phyloP scores from a whole-genome alignment of 1,284 basidiomycete genomes.

The Fomitiporia mediterranea region DNA sequence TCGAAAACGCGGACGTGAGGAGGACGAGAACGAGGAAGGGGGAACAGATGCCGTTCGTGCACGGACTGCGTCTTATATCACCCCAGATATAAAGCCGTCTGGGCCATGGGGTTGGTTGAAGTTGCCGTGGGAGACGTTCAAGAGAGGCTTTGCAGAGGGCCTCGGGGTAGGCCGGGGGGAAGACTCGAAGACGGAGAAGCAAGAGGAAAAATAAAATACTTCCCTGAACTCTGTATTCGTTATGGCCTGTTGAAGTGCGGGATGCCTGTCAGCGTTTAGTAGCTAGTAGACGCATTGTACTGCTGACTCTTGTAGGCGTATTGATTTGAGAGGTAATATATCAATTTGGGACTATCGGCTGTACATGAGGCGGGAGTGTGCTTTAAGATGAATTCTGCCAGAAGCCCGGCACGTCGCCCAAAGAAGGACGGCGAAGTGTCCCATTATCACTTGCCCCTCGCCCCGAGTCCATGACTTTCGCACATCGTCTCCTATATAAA shows the following conservation, averaged over 20 bases:
- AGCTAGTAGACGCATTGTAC: background rate
- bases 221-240: background rate
- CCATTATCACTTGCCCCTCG: conserved; percentile 7
- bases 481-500: background rate
- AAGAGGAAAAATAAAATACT: background rate
- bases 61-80: conserved; percentile 10
- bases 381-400: background rate
- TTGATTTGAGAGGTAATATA: too few species aligned
- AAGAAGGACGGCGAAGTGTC: too few species aligned
- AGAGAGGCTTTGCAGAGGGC: conserved; percentile 20
- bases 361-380: too few species aligned
- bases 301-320: too few species aligned
- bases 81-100: conserved; percentile 2
- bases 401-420: too few species aligned
- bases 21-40: conserved; percentile 6
- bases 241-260: too few species aligned
- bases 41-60: background rate
- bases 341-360: too few species aligned
- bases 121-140: conserved; percentile 20
- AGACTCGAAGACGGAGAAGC: background rate
- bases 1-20: conserved; percentile 14
- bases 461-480: conserved; percentile 1
- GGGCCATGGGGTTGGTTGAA: conserved; percentile 19
- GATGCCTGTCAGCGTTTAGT: too few species aligned
- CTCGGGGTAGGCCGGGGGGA: conserved; percentile 7